phyloP scores from a whole-genome alignment of 768 basidiomycete species.

The Suillus sp. region DNA sequence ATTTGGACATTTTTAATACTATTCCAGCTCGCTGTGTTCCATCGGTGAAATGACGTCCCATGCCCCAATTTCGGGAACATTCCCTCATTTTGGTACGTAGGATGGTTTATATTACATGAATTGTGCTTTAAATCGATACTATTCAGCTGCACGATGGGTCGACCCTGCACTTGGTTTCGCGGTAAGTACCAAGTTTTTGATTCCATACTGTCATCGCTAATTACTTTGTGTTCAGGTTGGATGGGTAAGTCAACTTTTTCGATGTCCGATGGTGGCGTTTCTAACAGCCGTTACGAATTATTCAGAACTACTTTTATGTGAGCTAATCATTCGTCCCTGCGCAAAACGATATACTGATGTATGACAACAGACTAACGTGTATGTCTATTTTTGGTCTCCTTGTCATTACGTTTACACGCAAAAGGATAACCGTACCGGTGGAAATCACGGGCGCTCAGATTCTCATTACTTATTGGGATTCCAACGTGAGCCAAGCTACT shows the following conservation, averaged over 20 bases:
- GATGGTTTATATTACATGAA: not conserved
- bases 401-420: not conserved
- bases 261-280: no score
- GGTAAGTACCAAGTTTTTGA: constrained; percentile 37
- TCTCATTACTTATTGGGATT: constrained; percentile 73
- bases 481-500: constrained; percentile 42
- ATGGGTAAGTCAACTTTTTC: constrained; percentile 40
- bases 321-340: constrained; percentile 42
- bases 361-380: constrained; percentile 14
- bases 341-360: not conserved
- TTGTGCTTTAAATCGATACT: not conserved
- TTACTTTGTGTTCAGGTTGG: constrained; percentile 20
- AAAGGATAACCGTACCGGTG: constrained; percentile 65
- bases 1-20: constrained; percentile 18
- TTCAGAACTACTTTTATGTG: constrained; percentile 56
- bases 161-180: constrained; percentile 62
- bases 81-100: constrained; percentile 64
- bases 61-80: constrained; percentile 78
- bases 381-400: not conserved
- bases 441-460: constrained; percentile 75
- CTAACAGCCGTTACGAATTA: not conserved
- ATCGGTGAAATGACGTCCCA: constrained; percentile 81
- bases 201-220: not conserved
- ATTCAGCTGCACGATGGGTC: constrained; percentile 54
- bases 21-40: constrained; percentile 56